Conservation (phyloP, 306 rosid genomes). For the Trifolium dubium region DNA sequence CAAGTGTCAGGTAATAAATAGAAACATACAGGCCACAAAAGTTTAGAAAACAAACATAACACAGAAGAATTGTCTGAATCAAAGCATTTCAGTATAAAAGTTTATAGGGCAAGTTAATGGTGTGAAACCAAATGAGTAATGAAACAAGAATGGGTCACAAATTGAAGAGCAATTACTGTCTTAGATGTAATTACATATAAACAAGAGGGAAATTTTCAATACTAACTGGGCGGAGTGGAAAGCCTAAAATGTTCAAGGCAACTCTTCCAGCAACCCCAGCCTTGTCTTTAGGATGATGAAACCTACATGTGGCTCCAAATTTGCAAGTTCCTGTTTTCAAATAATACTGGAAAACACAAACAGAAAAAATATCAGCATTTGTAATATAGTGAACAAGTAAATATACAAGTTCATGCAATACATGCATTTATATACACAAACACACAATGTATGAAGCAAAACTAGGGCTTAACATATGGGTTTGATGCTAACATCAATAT, state of each 20-base stretch:
- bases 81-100: slow-evolving; percentile 23
- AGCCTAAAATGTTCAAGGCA: slow-evolving; percentile 86
- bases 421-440: too few relatives aligned
- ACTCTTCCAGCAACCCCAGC: slow-evolving; percentile 97
- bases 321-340: slow-evolving; percentile 97
- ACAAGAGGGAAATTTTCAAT: slow-evolving; percentile 39
- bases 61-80: background rate
- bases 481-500: slow-evolving; percentile 26
- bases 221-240: slow-evolving; percentile 94
- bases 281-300: slow-evolving; percentile 96
- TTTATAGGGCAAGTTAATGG: slow-evolving; percentile 18
- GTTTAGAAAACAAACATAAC: slow-evolving; percentile 24
- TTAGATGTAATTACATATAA: slow-evolving; percentile 23
- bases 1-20: slow-evolving; percentile 19
- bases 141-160: slow-evolving; percentile 38
- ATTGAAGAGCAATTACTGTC: slow-evolving; percentile 22
- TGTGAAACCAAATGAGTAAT: slow-evolving; percentile 26
- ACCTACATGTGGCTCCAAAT: slow-evolving; percentile 98
- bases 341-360: slow-evolving; percentile 73
- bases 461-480: slow-evolving; percentile 9
- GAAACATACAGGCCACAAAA: slow-evolving; percentile 37
- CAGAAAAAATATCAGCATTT: slow-evolving; percentile 36
- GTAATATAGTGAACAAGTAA: slow-evolving; percentile 21
- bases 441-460: too few relatives aligned
- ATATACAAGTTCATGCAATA: slow-evolving; percentile 15